Percentiles rank a stretch among this genome's conserved stretches.
phyloP scores from a whole-genome alignment of 257 asterid genomes.

The Plantago ovata region DNA sequence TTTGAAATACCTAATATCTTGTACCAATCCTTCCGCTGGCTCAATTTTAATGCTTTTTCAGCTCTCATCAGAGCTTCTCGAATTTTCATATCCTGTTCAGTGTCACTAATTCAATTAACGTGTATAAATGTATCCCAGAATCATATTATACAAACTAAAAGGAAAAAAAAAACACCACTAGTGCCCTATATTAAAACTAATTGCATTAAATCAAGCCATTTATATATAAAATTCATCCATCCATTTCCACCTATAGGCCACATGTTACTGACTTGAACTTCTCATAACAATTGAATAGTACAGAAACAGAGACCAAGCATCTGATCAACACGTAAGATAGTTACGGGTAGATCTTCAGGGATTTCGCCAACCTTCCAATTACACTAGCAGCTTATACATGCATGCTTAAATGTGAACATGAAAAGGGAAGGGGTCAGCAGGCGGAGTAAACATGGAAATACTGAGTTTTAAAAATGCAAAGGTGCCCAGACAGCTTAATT shows the following conservation, averaged over 20 bases:
- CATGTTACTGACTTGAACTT: too few relatives aligned
- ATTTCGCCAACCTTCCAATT: too few relatives aligned
- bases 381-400: too few relatives aligned
- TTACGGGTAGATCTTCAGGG: too few relatives aligned
- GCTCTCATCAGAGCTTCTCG: slow-evolving; percentile 73
- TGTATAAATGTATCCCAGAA: not conserved
- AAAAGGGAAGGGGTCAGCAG: not conserved
- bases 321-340: too few relatives aligned
- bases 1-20: slow-evolving; percentile 78
- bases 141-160: not conserved
- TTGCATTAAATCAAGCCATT: too few relatives aligned
- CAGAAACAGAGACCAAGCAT: too few relatives aligned
- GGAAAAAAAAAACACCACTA: too few relatives aligned
- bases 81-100: slow-evolving; percentile 52
- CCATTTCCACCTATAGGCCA: too few relatives aligned
- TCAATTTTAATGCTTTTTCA: slow-evolving; percentile 72
- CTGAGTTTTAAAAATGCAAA: not conserved
- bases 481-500: not conserved
- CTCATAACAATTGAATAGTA: too few relatives aligned
- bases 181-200: too few relatives aligned
- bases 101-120: slow-evolving; percentile 14
- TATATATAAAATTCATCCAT: too few relatives aligned
- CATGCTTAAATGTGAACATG: not conserved
- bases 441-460: not conserved
- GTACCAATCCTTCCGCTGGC: slow-evolving; percentile 97